A percentile compares a stretch with the other conserved stretches of the same genome.
Conservation (phyloP, 2,329 filamentous ascomycete genomes). For the Aspergillus awamori region DNA sequence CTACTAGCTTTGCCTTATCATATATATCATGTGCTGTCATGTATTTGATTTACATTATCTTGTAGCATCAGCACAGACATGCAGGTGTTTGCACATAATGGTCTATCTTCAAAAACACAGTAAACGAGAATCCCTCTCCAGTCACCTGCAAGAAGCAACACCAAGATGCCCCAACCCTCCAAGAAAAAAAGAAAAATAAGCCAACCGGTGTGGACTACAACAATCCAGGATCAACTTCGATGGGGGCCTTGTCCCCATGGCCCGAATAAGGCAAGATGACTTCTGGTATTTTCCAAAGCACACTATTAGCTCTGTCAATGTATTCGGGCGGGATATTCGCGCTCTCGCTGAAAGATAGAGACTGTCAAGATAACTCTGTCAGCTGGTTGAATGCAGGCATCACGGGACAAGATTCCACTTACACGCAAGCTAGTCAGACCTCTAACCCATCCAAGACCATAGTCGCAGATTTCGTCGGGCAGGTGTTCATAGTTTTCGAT, state of each 20-base stretch:
- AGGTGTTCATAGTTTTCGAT: slow-evolving; percentile 14
- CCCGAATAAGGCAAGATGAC: slow-evolving; percentile 27
- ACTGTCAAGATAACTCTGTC: slow-evolving; percentile 19
- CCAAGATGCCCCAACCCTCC: background rate
- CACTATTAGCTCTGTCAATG: slow-evolving; percentile 28
- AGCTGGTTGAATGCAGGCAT: background rate
- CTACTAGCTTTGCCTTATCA: background rate
- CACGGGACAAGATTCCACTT: slow-evolving; percentile 3
- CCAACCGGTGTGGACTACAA: background rate
- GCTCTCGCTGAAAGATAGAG: slow-evolving; percentile 33
- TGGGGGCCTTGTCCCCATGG: slow-evolving; percentile 14
- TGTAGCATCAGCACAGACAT: background rate
- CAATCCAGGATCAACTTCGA: slow-evolving; percentile 31
- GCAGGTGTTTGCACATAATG: background rate
- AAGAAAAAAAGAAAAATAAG: background rate
- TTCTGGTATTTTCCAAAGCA: slow-evolving; percentile 33
- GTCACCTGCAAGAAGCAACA: background rate
- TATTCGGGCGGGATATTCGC: slow-evolving; percentile 25
- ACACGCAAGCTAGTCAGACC: slow-evolving; percentile 28
- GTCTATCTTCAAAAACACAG: background rate
- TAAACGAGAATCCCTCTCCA: background rate
- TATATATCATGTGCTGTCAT: background rate
- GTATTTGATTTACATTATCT: too few species aligned
- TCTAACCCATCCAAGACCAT: slow-evolving; percentile 33
- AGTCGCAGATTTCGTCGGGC: slow-evolving; percentile 19